Evolutionary conservation across 441 rosid species (phyloP), one percentile per base, ranked within the genome.

Genomic region (Populus hybrid): DNA sequence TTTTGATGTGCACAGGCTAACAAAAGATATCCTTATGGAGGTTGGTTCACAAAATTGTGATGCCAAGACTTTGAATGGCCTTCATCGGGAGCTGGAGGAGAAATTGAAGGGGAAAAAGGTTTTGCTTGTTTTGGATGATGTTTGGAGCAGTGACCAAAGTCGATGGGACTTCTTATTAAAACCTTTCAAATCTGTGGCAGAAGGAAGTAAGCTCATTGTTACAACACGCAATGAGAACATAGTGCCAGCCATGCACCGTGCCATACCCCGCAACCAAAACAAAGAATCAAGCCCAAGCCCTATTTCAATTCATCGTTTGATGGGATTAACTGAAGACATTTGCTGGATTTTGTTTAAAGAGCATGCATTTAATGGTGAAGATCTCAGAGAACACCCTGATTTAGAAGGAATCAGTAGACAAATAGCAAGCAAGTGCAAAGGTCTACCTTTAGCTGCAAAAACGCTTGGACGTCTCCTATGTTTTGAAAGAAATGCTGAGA

Each of bases 381-480:
- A 76, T 21, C 36, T 8, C 23, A 7, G 8, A 0, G 23, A 3
- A 3, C 67, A 32, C 21, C 78, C 73, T 0, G 21, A 24, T 34
- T 69, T 82, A 42, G 75, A 69, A 46, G 2, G 4, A 9, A 40
- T 80, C 9, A 79, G 83, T 14, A 50, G 53, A 30, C 42, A 80
- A 35, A 80, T 84, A 4, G 85, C 78, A 61, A 70, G 10, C 8
- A 82, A 75, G 76, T 84, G 87, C 2, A 72, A 38, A 32, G 87
- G 87, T 34, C 53, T 78, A 3, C 85, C 87, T 61, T 11, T 82
- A 65, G 85, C 84, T 3, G 74, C 64, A 3, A 85, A 38, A 74
- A 18, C 76, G 5, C 5, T 82, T 24, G 87, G 87, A 65, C 10
- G 75, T 35, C 32, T 85, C 8, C 30, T 85, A 64, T 77, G 74